Evolutionary conservation across 306 rosid species (phyloP).

Genomic region (Astragalus membranaceus): DNA sequence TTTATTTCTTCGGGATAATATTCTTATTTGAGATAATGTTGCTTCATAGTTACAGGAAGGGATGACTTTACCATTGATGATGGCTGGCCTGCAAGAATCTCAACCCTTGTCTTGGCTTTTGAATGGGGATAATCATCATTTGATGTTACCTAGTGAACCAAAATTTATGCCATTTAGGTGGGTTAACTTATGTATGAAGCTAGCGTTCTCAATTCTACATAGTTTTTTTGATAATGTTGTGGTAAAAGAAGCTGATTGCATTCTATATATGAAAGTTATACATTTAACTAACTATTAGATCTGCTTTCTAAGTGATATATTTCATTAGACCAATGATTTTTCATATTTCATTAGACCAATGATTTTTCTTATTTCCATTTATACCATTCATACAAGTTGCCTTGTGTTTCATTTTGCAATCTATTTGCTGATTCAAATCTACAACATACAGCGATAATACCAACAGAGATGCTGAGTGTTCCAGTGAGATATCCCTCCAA

Average conservation of each 20-base stretch:
- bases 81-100: conserved; percentile 55
- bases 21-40: conserved; percentile 16
- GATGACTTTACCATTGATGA: conserved; percentile 44
- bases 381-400: not conserved
- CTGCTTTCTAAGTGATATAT: not conserved
- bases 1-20: not conserved
- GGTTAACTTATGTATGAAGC: conserved; percentile 15
- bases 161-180: conserved; percentile 52
- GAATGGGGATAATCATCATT: conserved; percentile 38
- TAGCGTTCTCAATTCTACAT: not conserved
- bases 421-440: not conserved
- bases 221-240: not conserved
- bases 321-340: too few species aligned
- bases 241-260: not conserved
- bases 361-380: not conserved
- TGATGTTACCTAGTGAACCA: conserved; percentile 40
- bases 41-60: conserved; percentile 49
- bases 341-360: too few species aligned
- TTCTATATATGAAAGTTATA: not conserved
- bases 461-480: conserved; percentile 49
- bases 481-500: conserved; percentile 41
- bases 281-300: not conserved
- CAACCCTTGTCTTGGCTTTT: conserved; percentile 60
- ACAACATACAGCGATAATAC: conserved; percentile 27
- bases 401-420: not conserved